Evolutionary conservation across 495 filamentous ascomycete species (phyloP).

Genomic region (Penicillium maclennaniae): DNA sequence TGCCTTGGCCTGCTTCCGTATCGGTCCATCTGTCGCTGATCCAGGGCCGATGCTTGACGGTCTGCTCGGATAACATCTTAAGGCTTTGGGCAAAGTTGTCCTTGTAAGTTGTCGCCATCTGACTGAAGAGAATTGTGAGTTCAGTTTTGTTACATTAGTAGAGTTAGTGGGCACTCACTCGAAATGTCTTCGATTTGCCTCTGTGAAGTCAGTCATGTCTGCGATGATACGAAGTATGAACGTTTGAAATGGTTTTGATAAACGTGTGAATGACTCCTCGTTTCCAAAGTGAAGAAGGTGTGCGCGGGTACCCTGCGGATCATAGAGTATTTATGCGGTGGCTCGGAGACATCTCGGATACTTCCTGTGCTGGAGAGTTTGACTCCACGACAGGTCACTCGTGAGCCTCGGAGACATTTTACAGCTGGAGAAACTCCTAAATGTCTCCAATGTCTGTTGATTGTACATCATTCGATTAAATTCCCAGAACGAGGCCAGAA

Average conservation of each 20-base stretch:
- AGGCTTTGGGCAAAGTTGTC: slow-evolving; percentile 36
- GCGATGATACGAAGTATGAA: neutral
- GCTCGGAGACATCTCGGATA: slow-evolving; percentile 29
- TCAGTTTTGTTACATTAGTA: neutral
- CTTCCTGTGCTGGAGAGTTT: slow-evolving; percentile 4
- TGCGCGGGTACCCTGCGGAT: neutral
- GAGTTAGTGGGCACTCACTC: slow-evolving; percentile 35
- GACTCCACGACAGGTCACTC: neutral
- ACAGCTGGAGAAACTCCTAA: neutral
- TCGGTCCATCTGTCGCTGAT: slow-evolving; percentile 57
- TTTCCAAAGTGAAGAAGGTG: neutral
- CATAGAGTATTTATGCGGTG: slow-evolving; percentile 8
- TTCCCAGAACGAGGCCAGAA: neutral
- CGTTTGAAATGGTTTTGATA: neutral
- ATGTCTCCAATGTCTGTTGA: neutral
- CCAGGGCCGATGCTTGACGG: slow-evolving; percentile 53
- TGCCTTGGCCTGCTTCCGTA: slow-evolving; percentile 34
- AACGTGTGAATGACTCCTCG: neutral
- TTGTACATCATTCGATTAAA: neutral
- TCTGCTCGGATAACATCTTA: slow-evolving; percentile 32
- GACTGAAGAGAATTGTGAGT: slow-evolving; percentile 23
- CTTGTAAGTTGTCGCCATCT: slow-evolving; percentile 44
- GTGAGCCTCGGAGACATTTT: slow-evolving; percentile 9
- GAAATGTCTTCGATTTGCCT: slow-evolving; percentile 52
- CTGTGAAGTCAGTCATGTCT: slow-evolving; percentile 41